Conservation (phyloP, 2,329 filamentous ascomycete species). For the Neonectria coccinea region DNA sequence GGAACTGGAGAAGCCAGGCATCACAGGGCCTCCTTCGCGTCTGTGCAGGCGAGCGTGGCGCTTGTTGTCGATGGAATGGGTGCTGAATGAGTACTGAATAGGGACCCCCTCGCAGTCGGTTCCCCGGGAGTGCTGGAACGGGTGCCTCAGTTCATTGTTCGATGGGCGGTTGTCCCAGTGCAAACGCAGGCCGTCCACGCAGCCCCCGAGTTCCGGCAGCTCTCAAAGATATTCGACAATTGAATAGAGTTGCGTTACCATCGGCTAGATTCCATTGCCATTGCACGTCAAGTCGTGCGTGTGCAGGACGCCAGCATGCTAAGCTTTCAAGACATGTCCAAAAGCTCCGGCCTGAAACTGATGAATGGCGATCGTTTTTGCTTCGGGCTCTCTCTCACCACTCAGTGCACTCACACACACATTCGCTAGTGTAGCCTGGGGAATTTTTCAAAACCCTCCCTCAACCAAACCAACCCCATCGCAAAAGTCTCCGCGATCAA, state of each 20-base stretch:
- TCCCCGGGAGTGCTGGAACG: neutral
- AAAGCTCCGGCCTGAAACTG: constrained; percentile 13
- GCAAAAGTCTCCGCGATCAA: constrained; percentile 3
- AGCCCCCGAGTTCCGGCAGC: neutral
- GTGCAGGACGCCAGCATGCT: neutral
- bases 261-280: neutral
- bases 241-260: neutral
- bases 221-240: neutral
- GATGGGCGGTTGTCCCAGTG: neutral
- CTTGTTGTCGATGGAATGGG: constrained; percentile 22
- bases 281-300: neutral
- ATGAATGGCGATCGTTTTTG: constrained; percentile 11
- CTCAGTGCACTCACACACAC: constrained; percentile 1
- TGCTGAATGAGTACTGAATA: constrained; percentile 20
- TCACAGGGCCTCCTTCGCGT: constrained; percentile 1
- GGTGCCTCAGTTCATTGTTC: neutral
- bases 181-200: neutral
- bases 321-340: neutral
- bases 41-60: constrained; percentile 23
- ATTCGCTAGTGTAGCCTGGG: constrained; percentile 22
- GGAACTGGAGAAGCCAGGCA: constrained; percentile 1
- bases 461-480: constrained; percentile 3
- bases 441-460: constrained; percentile 24
- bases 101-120: neutral
- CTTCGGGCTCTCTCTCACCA: constrained; percentile 10